Evolutionary conservation across 2,329 filamentous ascomycete genomes (phyloP).

Genomic region (Ceratocystis eucalypticola): DNA sequence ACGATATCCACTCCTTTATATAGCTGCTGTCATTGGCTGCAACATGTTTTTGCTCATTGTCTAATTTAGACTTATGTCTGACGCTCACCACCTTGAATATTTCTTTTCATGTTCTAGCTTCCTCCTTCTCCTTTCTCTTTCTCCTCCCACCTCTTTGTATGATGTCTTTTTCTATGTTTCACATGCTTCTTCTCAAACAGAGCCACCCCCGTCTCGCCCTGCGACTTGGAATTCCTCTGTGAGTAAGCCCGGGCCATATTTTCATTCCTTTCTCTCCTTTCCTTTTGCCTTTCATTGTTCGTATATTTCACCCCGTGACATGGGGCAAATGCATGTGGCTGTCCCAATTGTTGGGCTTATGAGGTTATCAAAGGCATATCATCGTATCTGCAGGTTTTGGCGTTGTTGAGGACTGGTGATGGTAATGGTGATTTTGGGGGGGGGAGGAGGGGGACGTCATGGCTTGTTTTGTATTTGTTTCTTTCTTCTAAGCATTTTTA

Average conservation of each 20-base stretch:
- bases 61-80: neutral
- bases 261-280: neutral
- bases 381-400: neutral
- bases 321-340: neutral
- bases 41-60: neutral
- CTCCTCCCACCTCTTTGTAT: neutral
- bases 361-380: neutral
- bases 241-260: neutral
- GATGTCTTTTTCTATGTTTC: conserved; percentile 1
- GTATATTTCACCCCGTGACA: neutral
- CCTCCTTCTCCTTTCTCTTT: conserved; percentile 3
- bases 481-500: neutral
- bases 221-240: neutral
- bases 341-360: neutral
- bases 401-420: neutral
- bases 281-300: neutral
- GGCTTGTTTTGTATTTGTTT: neutral
- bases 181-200: neutral
- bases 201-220: neutral
- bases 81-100: neutral
- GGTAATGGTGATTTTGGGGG: neutral
- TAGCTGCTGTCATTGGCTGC: neutral
- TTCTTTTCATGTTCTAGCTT: conserved; percentile 2
- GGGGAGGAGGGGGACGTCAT: neutral
- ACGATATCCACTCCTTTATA: conserved; percentile 6